A percentile compares a stretch with the other conserved stretches of the same genome.
These are phyloP conservation scores for Thuidium tamariscinum DNA, from an alignment of 225 moss, liverwort and hornwort species.

Conservation along the genomic window DNA sequence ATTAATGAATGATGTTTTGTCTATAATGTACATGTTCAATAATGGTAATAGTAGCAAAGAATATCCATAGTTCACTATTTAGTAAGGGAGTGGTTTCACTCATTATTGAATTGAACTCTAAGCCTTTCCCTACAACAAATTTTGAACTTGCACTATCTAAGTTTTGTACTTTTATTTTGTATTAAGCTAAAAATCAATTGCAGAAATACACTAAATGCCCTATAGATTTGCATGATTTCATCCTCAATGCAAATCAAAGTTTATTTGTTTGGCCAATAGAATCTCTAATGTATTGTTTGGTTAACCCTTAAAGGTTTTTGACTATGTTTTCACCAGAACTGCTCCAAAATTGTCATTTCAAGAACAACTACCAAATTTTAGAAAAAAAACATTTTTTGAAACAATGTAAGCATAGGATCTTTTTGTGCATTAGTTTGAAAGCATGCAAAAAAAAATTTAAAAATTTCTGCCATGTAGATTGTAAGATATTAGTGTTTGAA, in stretches of 20 bases:
- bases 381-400: too few species aligned
- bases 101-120: background rate
- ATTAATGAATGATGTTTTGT: background rate
- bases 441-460: too few species aligned
- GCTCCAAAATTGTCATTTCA: too few species aligned
- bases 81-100: too few species aligned
- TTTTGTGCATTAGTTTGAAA: too few species aligned
- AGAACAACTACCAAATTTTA: too few species aligned
- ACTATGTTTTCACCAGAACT: too few species aligned
- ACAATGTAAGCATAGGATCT: too few species aligned
- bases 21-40: background rate
- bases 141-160: background rate
- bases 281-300: background rate
- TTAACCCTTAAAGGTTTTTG: too few species aligned
- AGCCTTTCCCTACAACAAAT: rapidly evolving
- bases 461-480: too few species aligned
- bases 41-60: background rate
- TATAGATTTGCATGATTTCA: background rate
- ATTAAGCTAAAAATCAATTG: too few species aligned
- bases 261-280: background rate
- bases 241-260: background rate
- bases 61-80: background rate
- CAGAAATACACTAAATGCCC: background rate
- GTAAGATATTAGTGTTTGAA: too few species aligned
- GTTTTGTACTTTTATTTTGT: background rate